Base-by-base conservation (phyloP, 371 early-diverging fungal genomes). In the Rhizopus delemar region DNA sequence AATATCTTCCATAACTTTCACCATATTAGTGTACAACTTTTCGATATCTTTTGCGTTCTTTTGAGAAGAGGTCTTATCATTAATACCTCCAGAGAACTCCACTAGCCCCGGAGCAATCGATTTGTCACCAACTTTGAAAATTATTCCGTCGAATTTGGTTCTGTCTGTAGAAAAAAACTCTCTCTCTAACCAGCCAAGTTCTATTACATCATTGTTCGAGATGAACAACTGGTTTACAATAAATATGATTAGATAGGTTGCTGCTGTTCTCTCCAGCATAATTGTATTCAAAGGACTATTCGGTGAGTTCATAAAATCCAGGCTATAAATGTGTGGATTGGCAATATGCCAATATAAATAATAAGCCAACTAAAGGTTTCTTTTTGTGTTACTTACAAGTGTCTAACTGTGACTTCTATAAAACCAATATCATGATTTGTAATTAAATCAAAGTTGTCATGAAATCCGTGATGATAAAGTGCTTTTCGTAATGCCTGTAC, bases 301-400 rank as follows among this genome's bases (percentile, higher is more conserved):
- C 1, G 62, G 56, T n/a, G 62, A 56, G 46, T 8, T 45, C 54
- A 61, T 61, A 13, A 51, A 31, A 51, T 49, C 49, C 51, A 49
- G 22, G 38, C 61, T 60, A 60, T 13, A 41, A 9, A 46, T 53
- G 46, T 38, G 39, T 39, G 41, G 46, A 46, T 46, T 60, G 15
- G 53, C n/a, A 28, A 60, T 53, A 49, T 64, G 32, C 38, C 9
- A 60, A 53, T n/a, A 53, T 53, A 60, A 53, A 41, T 32, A 33
- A 39, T 46, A 51, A 46, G 35, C 29, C 38, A 50, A 51, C 45
- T 58, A 49, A 55, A 51, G 15, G 36, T 11, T n/a, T 46, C 57
- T 57, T 62, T 46, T 56, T 49, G 54, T 43, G 33, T 41, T 59
- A 46, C 51, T 65, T 65, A 60, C 57, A 57, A 65, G 34, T 65